Evolutionary conservation across 768 basidiomycete species (phyloP).

Genomic region (Lentinula detonsa): DNA sequence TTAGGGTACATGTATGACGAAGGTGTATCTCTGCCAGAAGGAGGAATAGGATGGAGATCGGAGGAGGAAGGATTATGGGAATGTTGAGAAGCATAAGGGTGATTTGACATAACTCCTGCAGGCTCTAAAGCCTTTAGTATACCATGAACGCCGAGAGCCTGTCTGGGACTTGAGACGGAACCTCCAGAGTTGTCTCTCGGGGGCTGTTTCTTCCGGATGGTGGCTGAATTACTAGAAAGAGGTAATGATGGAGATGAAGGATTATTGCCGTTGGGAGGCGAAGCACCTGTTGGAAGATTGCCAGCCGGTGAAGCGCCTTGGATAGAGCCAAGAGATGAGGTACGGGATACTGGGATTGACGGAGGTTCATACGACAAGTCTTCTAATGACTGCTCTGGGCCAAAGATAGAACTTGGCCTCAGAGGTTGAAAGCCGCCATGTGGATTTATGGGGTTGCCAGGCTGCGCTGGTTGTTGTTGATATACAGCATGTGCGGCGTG

Average conservation of each 20-base stretch:
- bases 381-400: constrained; percentile 10
- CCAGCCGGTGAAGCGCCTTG: not conserved
- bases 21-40: not conserved
- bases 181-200: constrained; percentile 35
- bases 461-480: constrained; percentile 17
- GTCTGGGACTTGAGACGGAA: constrained; percentile 31
- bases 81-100: constrained; percentile 20
- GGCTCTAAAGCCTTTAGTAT: constrained; percentile 65
- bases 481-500: constrained; percentile 15
- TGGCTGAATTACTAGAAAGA: constrained; percentile 9
- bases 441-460: not conserved
- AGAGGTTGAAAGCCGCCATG: constrained; percentile 4
- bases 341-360: constrained; percentile 35
- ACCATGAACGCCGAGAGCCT: constrained; percentile 37
- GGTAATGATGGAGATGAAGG: constrained; percentile 1
- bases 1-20: not conserved
- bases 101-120: constrained; percentile 14
- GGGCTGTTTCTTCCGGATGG: constrained; percentile 16
- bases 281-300: constrained; percentile 29
- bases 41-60: constrained; percentile 21
- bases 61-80: constrained; percentile 19
- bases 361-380: constrained; percentile 13
- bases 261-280: constrained; percentile 29
- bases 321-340: constrained; percentile 45
- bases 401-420: constrained; percentile 14